Conservation (phyloP, 805 yeast species). For the Metschnikowia chrysomelidarum region DNA sequence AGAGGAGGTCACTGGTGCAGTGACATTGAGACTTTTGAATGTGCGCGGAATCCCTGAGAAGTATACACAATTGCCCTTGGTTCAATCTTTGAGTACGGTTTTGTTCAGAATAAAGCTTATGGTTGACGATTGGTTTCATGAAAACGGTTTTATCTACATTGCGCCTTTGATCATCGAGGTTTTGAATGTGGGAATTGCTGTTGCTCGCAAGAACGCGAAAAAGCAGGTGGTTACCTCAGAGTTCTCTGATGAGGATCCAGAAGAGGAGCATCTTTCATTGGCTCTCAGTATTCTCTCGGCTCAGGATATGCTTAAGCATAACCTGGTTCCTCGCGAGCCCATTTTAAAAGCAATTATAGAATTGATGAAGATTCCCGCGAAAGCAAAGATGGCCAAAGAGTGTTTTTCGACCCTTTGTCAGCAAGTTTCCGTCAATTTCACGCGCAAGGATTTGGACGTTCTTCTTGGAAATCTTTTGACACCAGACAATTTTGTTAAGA, state of each 20-base stretch:
- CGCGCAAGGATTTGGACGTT: slow-evolving; percentile 54
- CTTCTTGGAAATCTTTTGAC: slow-evolving; percentile 57
- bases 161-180: slow-evolving; percentile 73
- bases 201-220: slow-evolving; percentile 51
- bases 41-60: slow-evolving; percentile 46
- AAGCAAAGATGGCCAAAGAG: slow-evolving; percentile 80
- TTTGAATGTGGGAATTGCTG: slow-evolving; percentile 60
- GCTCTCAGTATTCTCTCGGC: slow-evolving; percentile 72
- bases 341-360: slow-evolving; percentile 62
- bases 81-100: slow-evolving; percentile 59
- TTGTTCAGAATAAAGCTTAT: slow-evolving; percentile 74
- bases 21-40: slow-evolving; percentile 58
- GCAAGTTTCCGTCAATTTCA: slow-evolving; percentile 63
- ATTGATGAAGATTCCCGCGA: slow-evolving; percentile 69
- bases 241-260: slow-evolving; percentile 78
- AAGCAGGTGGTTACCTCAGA: slow-evolving; percentile 57
- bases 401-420: slow-evolving; percentile 77
- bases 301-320: slow-evolving; percentile 65
- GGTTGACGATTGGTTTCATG: slow-evolving; percentile 69
- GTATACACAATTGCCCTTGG: slow-evolving; percentile 49
- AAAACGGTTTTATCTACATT: slow-evolving; percentile 65
- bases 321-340: slow-evolving; percentile 64
- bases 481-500: slow-evolving; percentile 69
- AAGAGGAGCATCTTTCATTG: slow-evolving; percentile 79
- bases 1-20: slow-evolving; percentile 61